phyloP scores from a whole-genome alignment of 352 stramenopile species.

The Globisporangium cylindrosporum region DNA sequence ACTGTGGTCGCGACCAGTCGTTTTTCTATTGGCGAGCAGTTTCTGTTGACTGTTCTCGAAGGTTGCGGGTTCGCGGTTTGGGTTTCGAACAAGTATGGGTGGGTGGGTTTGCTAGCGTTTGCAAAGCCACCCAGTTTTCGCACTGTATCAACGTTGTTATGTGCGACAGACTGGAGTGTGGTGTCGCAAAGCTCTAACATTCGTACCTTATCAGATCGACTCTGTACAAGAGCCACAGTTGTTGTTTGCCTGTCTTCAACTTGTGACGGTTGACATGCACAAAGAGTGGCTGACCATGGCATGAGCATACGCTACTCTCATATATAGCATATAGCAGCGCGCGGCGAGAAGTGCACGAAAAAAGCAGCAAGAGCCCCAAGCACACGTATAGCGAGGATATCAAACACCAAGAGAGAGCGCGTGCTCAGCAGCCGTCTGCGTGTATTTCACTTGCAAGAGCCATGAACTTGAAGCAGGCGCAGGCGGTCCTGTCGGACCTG shows the following conservation, averaged over 20 bases:
- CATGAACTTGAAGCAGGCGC: slow-evolving; percentile 59
- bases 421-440: no score
- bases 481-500: slow-evolving; percentile 55
- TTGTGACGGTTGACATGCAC: neutral
- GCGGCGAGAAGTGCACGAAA: neutral
- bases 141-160: neutral
- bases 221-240: neutral
- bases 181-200: neutral
- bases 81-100: neutral
- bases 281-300: no score
- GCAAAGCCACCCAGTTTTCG: no score
- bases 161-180: neutral
- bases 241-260: neutral
- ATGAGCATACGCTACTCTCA: no score
- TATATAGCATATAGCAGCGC: no score
- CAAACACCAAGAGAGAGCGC: neutral
- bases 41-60: neutral
- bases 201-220: neutral
- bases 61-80: neutral
- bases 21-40: slow-evolving; percentile 10
- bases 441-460: neutral
- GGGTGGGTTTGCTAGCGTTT: neutral
- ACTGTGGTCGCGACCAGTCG: slow-evolving; percentile 13
- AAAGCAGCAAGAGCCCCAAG: neutral
- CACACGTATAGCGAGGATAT: neutral